A percentile compares a stretch with the other conserved stretches of the same genome.
These are phyloP conservation scores for Zymoseptoria ardabiliae DNA, from an alignment of 2,329 filamentous ascomycete genomes.

Conservation along the genomic window DNA sequence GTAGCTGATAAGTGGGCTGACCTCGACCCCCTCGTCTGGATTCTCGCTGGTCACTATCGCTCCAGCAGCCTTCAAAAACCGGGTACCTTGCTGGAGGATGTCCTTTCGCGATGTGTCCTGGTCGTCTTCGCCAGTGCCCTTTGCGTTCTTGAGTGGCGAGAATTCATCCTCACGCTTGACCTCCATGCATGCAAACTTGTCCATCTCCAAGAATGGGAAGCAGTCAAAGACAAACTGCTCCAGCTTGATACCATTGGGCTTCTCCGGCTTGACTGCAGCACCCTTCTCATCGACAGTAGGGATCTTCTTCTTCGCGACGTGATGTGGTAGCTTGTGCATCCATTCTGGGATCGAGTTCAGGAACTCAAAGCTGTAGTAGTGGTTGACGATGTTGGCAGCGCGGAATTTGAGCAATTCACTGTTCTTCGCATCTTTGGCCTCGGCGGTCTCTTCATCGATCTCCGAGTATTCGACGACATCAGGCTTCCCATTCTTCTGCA, in stretches of 20 bases:
- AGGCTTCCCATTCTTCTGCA: conserved; percentile 90
- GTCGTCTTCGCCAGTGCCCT: conserved; percentile 82
- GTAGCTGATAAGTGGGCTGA: conserved; percentile 91
- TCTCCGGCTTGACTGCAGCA: conserved; percentile 78
- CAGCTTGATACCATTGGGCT: conserved; percentile 96
- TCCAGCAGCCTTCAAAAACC: conserved; percentile 76
- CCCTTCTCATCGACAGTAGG: conserved; percentile 70
- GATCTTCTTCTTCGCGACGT: conserved; percentile 98
- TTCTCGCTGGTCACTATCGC: conserved; percentile 62
- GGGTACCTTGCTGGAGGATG: conserved; percentile 81
- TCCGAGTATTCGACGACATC: conserved; percentile 99
- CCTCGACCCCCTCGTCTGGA: conserved; percentile 65
- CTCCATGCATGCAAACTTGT: conserved; percentile 92
- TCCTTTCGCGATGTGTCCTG: conserved; percentile 86
- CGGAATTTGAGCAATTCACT: conserved; percentile 83
- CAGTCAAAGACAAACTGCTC: conserved; percentile 99
- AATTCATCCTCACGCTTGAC: conserved; percentile 97
- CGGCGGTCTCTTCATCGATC: conserved; percentile 75
- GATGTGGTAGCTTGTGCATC: conserved; percentile 81
- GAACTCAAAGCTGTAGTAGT: conserved; percentile 96
- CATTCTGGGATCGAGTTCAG: conserved; percentile 83
- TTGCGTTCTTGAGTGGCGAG: conserved; percentile 88
- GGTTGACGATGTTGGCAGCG: conserved; percentile 98
- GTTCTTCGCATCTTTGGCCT: conserved; percentile 78
- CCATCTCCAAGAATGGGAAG: conserved; percentile 78